A percentile compares a stretch with the other conserved stretches of the same genome.
Conservation (phyloP, 805 yeast genomes). For the Lipomyces sp. region DNA sequence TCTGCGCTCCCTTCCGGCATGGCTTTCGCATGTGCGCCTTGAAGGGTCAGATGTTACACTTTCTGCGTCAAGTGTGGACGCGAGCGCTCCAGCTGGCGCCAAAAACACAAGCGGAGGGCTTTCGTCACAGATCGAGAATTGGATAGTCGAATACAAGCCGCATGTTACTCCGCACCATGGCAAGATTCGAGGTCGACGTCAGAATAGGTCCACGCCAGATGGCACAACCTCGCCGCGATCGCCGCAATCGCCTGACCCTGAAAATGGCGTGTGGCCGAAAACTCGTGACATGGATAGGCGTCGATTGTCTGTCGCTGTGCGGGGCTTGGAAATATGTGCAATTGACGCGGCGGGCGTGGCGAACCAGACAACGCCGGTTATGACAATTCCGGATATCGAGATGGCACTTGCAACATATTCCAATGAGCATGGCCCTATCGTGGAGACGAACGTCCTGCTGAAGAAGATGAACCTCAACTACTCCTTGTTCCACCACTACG, state of each 20-base stretch:
- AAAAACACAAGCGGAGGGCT: constrained; percentile 16
- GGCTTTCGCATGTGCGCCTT: constrained; percentile 34
- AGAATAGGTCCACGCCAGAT: background rate
- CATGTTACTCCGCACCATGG: constrained; percentile 1
- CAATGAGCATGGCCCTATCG: constrained; percentile 11
- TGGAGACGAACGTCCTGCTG: constrained; percentile 30
- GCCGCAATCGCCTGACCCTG: background rate
- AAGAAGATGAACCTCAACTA: constrained; percentile 30
- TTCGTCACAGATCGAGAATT: constrained; percentile 21
- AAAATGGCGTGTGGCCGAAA: no score
- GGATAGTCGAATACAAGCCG: constrained; percentile 26
- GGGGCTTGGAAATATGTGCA: constrained; percentile 32
- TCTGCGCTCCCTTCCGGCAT: constrained; percentile 30
- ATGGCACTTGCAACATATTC: constrained; percentile 29
- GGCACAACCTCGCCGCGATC: background rate
- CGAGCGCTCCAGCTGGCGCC: background rate
- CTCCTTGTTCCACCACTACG: constrained; percentile 30
- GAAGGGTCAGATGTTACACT: constrained; percentile 32
- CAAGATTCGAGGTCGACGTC: constrained; percentile 4
- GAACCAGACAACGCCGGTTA: constrained; percentile 28
- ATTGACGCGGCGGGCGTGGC: constrained; percentile 32
- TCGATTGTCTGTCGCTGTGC: constrained; percentile 29
- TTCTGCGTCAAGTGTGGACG: constrained; percentile 19
- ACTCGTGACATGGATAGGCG: constrained; percentile 27
- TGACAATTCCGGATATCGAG: constrained; percentile 33